Evolutionary conservation across 495 filamentous ascomycete species (phyloP).

Genomic region (Aspergillus wentii): DNA sequence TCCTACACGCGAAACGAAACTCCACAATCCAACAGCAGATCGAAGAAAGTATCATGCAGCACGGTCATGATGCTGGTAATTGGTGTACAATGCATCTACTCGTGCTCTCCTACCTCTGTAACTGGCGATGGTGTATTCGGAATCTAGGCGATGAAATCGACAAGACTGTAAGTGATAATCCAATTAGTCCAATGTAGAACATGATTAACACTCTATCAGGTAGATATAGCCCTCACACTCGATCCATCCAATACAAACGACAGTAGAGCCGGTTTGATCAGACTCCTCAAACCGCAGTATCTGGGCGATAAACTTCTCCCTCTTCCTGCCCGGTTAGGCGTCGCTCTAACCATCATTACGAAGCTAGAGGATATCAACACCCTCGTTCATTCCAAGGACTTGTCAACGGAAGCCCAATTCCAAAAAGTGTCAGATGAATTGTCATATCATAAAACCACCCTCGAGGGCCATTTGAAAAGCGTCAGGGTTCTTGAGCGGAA

Average conservation of each 20-base stretch:
- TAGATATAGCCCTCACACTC: conserved; percentile 10
- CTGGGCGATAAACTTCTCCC: conserved; percentile 6
- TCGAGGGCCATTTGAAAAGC: conserved; percentile 10
- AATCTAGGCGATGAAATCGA: conserved; percentile 10
- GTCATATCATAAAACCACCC: conserved; percentile 3
- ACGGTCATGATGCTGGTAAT: too few relatives aligned
- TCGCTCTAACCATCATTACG: conserved; percentile 6
- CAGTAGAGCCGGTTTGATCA: conserved; percentile 1
- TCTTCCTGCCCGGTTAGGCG: conserved; percentile 5
- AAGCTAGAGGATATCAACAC: conserved; percentile 7
- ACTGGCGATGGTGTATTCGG: conserved; percentile 9
- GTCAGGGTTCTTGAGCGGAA: conserved; percentile 10
- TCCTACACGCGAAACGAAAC: conserved; percentile 7
- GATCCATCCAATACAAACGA: conserved; percentile 1
- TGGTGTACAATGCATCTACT: conserved; percentile 10
- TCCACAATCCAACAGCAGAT: conserved; percentile 9
- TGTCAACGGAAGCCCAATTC: neutral
- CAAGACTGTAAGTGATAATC: conserved; percentile 10
- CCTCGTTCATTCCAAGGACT: neutral
- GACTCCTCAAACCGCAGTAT: conserved; percentile 10
- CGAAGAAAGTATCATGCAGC: conserved; percentile 1
- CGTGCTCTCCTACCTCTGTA: conserved; percentile 6
- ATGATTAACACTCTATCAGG: neutral
- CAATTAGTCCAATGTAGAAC: too few relatives aligned
- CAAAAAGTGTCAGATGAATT: conserved; percentile 2